A percentile compares a stretch with the other conserved stretches of the same genome.
phyloP scores from a whole-genome alignment of 352 stramenopile species.

The Pythium dissimile region DNA sequence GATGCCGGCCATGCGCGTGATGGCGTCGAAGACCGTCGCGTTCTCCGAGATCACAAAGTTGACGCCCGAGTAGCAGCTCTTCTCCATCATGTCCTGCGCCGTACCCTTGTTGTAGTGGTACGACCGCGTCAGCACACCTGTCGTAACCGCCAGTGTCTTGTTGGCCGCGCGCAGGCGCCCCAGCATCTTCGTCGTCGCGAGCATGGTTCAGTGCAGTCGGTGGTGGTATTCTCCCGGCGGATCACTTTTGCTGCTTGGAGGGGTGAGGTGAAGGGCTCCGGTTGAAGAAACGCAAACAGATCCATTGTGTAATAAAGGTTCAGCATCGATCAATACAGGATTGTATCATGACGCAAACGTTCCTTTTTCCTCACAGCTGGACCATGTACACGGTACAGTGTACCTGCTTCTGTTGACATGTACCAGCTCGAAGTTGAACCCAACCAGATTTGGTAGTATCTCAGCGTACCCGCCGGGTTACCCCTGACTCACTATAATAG shows the following conservation, averaged over 20 bases:
- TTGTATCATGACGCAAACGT: neutral
- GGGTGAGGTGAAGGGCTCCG: neutral
- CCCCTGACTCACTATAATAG: too few species aligned
- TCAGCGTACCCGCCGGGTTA: too few species aligned
- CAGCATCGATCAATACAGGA: conserved; percentile 2
- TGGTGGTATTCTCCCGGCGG: too few species aligned
- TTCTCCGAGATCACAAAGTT: conserved; percentile 94
- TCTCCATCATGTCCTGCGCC: conserved; percentile 89
- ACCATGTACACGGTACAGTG: neutral
- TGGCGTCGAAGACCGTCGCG: conserved; percentile 91
- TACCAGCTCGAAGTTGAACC: neutral
- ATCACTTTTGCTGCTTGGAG: conserved; percentile 22
- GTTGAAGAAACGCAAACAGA: conserved; percentile 23
- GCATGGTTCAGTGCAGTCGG: conserved; percentile 1
- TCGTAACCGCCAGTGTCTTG: neutral
- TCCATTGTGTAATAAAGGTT: conserved; percentile 10
- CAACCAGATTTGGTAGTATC: neutral
- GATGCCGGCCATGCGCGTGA: conserved; percentile 94
- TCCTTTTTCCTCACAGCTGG: neutral
- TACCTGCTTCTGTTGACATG: neutral
- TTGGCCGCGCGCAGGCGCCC: neutral
- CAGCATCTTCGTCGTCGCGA: conserved; percentile 6
- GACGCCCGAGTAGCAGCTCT: conserved; percentile 93
- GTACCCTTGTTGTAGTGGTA: conserved; percentile 80
- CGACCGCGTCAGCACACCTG: conserved; percentile 14